phyloP scores from a whole-genome alignment of 805 yeast species.

The Yamadazyma sp. region DNA sequence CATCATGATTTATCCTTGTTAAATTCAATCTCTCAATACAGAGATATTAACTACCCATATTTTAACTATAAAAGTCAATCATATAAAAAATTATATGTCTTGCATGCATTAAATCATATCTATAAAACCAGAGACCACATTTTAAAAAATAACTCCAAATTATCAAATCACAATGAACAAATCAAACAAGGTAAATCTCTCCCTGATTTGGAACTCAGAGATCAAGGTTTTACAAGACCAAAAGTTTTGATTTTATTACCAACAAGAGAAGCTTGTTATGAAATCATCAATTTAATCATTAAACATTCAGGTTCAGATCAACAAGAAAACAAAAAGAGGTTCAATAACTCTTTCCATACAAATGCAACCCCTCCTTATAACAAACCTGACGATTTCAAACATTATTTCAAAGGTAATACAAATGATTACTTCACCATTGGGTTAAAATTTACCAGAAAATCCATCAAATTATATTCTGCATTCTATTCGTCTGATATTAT shows the following conservation, averaged over 20 bases:
- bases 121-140: constrained; percentile 85
- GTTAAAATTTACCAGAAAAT: constrained; percentile 83
- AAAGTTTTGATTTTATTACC: constrained; percentile 82
- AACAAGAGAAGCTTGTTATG: constrained; percentile 74
- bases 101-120: constrained; percentile 81
- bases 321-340: constrained; percentile 77
- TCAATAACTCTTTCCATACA: constrained; percentile 64
- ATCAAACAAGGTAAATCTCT: constrained; percentile 32
- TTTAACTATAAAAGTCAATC: constrained; percentile 46
- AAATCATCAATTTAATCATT: constrained; percentile 61
- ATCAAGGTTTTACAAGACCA: constrained; percentile 95
- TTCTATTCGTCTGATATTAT: constrained; percentile 84
- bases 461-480: constrained; percentile 78
- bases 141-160: constrained; percentile 66
- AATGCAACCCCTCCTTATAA: constrained; percentile 42
- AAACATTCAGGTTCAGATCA: constrained; percentile 65
- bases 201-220: constrained; percentile 64
- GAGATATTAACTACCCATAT: constrained; percentile 65
- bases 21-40: constrained; percentile 68
- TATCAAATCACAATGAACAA: constrained; percentile 42
- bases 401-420: constrained; percentile 80
- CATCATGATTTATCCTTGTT: constrained; percentile 50
- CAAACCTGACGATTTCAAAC: constrained; percentile 83
- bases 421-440: constrained; percentile 92
- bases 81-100: constrained; percentile 59